Percentiles rank a stretch among this genome's conserved stretches.
Conservation (phyloP, 495 filamentous ascomycete genomes). For the Choiromyces venosus region DNA sequence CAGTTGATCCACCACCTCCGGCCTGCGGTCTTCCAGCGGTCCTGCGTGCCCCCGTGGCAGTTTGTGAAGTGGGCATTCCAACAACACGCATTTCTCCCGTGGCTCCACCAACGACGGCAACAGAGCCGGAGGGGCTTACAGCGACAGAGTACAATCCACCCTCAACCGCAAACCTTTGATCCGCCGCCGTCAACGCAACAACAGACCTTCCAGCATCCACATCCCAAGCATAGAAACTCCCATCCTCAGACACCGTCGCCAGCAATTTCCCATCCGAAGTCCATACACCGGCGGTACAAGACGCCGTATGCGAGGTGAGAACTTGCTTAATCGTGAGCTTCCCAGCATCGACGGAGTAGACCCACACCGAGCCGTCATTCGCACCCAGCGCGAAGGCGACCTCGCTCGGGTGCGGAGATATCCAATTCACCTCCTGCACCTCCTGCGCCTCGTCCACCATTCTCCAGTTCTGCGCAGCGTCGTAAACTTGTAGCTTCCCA, state of each 20-base stretch:
- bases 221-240: slow-evolving; percentile 86
- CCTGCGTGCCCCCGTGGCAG: slow-evolving; percentile 42
- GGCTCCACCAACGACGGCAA: slow-evolving; percentile 82
- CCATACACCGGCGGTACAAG: slow-evolving; percentile 89
- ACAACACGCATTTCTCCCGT: slow-evolving; percentile 77
- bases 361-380: slow-evolving; percentile 91
- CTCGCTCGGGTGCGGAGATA: slow-evolving; percentile 65
- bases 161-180: slow-evolving; percentile 86
- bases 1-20: slow-evolving; percentile 40
- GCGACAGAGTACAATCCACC: slow-evolving; percentile 85
- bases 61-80: slow-evolving; percentile 65
- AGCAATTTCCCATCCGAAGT: slow-evolving; percentile 80
- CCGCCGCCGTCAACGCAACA: slow-evolving; percentile 70
- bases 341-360: slow-evolving; percentile 71
- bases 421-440: slow-evolving; percentile 92
- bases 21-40: slow-evolving; percentile 41
- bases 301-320: slow-evolving; percentile 80
- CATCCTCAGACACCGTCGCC: slow-evolving; percentile 84
- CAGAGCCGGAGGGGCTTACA: slow-evolving; percentile 66
- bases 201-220: slow-evolving; percentile 69
- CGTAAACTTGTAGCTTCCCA: slow-evolving; percentile 59
- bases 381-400: slow-evolving; percentile 80
- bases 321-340: slow-evolving; percentile 72
- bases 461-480: slow-evolving; percentile 49
- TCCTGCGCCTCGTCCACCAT: slow-evolving; percentile 71